Evolutionary conservation across 805 yeast species (phyloP), one percentile per base, ranked within the genome.

Genomic region (Spathaspora hagerdaliae): DNA sequence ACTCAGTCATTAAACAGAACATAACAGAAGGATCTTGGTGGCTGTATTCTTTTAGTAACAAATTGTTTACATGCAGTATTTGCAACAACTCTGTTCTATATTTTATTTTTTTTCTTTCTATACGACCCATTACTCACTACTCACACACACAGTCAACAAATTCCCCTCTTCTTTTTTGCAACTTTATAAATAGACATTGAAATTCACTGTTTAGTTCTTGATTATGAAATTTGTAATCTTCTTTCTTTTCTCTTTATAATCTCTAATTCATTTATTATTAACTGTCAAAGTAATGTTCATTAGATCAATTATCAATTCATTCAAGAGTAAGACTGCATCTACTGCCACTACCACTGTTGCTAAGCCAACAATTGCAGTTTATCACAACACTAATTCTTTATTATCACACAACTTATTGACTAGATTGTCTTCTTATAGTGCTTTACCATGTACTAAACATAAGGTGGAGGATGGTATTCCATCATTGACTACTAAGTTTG

Each of bases 361-460:
- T 11, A 19, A 14, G 5, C 37, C 35, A 15, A 13, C 41, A 6
- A 49, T 51, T 10, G 47, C 52, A 8, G 47, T 65, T 41, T 65
- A 63, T 54, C 71, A 66, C 57, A 59, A 64, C 51, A 42, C 69
- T 26, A 47, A 56, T 38, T 57, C 62, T 27, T 49, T 51, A 38
- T 47, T 54, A 11, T 62, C 67, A 9, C 51, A 48, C 38, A 63
- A 63, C 41, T 51, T 65, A 42, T 61, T 62, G 41, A 52, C 51
- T 27, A 56, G 54, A 39, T 51, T 59, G 32, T 42, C 42, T 31
- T 43, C 49, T 41, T 60, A 53, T 42, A 44, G 55, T 31, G 36
- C 29, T 31, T 42, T 42, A 31, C 45, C 45, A 39, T 39, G 41
- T 11, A 39, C 41, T 39, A 33, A 27, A 10, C 41, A 39, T 24